Conservation (phyloP, 2,329 filamentous ascomycete species). For the Aureobasidium mangrovei region DNA sequence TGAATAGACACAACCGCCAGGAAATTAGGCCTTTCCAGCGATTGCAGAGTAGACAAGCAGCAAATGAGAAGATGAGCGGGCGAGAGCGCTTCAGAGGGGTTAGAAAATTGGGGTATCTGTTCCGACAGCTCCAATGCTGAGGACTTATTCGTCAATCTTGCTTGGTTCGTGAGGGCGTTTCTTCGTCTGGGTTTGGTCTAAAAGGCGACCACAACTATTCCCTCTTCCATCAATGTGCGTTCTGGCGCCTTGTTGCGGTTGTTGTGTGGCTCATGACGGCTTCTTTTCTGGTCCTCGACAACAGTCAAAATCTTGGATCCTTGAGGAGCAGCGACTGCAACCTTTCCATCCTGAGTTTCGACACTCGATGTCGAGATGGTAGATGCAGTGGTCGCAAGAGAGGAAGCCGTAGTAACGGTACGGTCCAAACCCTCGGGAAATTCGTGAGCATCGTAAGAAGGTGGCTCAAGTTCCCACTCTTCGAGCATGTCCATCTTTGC, state of each 20-base stretch:
- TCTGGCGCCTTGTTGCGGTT: slow-evolving; percentile 1
- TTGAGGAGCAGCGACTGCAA: background rate
- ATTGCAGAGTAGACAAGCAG: no score
- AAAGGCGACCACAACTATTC: slow-evolving; percentile 3
- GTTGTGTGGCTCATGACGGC: background rate
- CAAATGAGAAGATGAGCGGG: no score
- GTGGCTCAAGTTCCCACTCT: slow-evolving; percentile 35
- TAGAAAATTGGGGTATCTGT: background rate
- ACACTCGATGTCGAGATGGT: slow-evolving; percentile 1
- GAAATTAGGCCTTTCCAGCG: no score
- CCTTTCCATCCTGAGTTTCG: slow-evolving; percentile 2
- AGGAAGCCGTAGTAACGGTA: background rate
- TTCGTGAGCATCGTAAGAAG: slow-evolving; percentile 35
- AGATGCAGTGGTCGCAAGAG: background rate
- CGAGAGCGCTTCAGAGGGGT: no score
- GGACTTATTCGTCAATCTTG: background rate
- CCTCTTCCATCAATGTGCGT: slow-evolving; percentile 4
- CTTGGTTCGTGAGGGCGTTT: background rate
- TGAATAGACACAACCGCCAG: no score
- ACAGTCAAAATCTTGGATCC: background rate
- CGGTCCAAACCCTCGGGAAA: slow-evolving; percentile 20
- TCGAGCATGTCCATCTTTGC: slow-evolving; percentile 34
- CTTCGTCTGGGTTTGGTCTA: background rate
- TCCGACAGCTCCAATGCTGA: background rate
- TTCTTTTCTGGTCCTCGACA: background rate